Conservation (phyloP, 495 filamentous ascomycete species). For the Penicillium malachiteum region DNA sequence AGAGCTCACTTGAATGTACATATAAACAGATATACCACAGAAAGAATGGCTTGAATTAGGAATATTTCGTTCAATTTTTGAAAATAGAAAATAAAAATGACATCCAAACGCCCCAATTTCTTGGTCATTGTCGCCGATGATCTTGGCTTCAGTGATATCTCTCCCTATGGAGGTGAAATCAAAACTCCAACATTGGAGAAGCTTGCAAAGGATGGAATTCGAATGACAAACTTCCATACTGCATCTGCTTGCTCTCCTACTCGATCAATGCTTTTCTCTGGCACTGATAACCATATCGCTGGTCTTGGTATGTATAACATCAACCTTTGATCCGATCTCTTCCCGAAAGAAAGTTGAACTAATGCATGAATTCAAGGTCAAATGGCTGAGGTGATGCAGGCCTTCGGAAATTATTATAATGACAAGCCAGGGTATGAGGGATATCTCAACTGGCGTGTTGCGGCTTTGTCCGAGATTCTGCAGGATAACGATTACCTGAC, state of each 20-base stretch:
- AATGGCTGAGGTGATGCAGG: constrained; percentile 25
- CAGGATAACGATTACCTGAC: constrained; percentile 52
- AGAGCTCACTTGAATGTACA: no score
- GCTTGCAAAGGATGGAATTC: constrained; percentile 54
- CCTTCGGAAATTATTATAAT: constrained; percentile 11
- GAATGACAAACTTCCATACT: constrained; percentile 62
- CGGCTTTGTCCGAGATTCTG: constrained; percentile 49
- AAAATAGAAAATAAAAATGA: background rate
- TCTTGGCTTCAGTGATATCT: constrained; percentile 32
- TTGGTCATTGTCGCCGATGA: constrained; percentile 36
- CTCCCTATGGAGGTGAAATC: constrained; percentile 31
- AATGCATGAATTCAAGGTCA: background rate
- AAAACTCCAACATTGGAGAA: constrained; percentile 40
- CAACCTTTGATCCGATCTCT: background rate
- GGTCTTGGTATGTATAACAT: constrained; percentile 13
- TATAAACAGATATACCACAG: no score
- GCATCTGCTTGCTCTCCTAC: constrained; percentile 45
- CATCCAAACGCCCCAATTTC: constrained; percentile 24
- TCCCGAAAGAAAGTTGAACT: background rate
- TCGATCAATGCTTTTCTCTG: constrained; percentile 45
- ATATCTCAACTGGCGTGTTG: constrained; percentile 53
- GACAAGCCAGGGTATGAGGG: constrained; percentile 55
- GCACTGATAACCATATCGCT: constrained; percentile 51
- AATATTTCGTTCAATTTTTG: no score
- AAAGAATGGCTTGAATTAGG: no score